Conservation (phyloP, 169 alveolate genomes). For the Plasmodium vivax region DNA sequence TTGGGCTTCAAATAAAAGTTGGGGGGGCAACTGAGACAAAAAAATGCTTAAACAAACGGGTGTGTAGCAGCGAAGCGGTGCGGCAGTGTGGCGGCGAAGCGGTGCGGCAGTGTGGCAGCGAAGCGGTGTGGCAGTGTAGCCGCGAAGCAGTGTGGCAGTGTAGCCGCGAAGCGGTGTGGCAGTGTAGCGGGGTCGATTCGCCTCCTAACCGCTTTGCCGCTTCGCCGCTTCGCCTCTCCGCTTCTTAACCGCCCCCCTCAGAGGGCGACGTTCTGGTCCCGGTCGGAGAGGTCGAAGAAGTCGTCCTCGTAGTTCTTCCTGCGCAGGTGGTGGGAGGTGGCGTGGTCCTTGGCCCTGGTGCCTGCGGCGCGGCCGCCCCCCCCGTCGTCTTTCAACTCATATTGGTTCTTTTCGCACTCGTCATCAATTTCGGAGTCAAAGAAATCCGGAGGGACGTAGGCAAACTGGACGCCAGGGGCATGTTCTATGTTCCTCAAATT, state of each 20-base stretch:
- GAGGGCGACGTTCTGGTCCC: slow-evolving; percentile 78
- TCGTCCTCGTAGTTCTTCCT: slow-evolving; percentile 84
- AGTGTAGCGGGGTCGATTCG: too few relatives aligned
- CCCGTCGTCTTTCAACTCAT: slow-evolving; percentile 83
- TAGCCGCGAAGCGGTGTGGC: too few relatives aligned
- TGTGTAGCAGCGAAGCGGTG: neutral
- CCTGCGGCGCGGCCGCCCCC: slow-evolving; percentile 78
- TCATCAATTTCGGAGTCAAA: slow-evolving; percentile 85
- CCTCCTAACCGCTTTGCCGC: too few relatives aligned
- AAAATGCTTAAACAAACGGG: slow-evolving; percentile 9
- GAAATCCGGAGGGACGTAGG: slow-evolving; percentile 92
- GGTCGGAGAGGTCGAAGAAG: slow-evolving; percentile 82
- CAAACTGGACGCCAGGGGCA: slow-evolving; percentile 95
- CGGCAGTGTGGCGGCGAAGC: too few relatives aligned
- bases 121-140: too few relatives aligned
- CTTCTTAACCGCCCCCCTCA: neutral
- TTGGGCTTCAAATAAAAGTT: neutral
- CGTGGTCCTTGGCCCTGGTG: slow-evolving; percentile 40
- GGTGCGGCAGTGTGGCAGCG: too few relatives aligned
- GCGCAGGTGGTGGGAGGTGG: slow-evolving; percentile 78
- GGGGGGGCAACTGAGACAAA: slow-evolving; percentile 6
- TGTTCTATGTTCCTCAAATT: slow-evolving; percentile 94
- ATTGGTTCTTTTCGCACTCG: slow-evolving; percentile 78
- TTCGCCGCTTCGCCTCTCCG: too few relatives aligned
- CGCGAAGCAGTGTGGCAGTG: too few relatives aligned